phyloP scores from a whole-genome alignment of 352 stramenopile genomes.

The Peronospora farinosa region DNA sequence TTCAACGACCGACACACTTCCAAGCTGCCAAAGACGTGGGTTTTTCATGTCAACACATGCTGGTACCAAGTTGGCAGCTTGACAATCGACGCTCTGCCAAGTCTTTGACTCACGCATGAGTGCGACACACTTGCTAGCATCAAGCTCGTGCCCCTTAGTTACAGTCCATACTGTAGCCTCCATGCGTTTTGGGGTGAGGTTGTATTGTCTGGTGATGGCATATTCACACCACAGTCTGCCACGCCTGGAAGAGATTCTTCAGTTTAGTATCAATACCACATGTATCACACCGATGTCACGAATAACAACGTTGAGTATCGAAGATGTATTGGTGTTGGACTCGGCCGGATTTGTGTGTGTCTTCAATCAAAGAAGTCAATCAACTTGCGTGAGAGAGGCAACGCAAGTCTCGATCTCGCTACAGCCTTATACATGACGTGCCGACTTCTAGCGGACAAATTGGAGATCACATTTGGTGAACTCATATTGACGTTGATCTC shows the following conservation, averaged over 20 bases:
- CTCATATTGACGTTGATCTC: no score
- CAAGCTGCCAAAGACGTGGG: slow-evolving; percentile 36
- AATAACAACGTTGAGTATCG: no score
- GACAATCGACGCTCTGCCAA: slow-evolving; percentile 62
- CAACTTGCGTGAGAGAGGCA: no score
- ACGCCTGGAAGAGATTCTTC: slow-evolving; percentile 58
- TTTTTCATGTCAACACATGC: slow-evolving; percentile 34
- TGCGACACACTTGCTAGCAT: slow-evolving; percentile 42
- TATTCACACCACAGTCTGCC: slow-evolving; percentile 1
- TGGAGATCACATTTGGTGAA: no score
- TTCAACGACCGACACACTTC: slow-evolving; percentile 27
- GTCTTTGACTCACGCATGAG: slow-evolving; percentile 31
- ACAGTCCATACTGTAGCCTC: slow-evolving; percentile 66
- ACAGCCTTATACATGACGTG: no score
- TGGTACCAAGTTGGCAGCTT: slow-evolving; percentile 32
- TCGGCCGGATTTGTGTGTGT: no score
- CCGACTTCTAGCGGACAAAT: no score
- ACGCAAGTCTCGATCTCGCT: no score
- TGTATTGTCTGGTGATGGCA: slow-evolving; percentile 81
- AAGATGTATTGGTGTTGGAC: no score
- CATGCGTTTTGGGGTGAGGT: slow-evolving; percentile 79
- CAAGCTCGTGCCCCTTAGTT: slow-evolving; percentile 24
- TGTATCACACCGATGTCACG: no score
- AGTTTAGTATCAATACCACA: no score
- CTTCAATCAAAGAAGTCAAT: no score